Evolutionary conservation across 2,329 filamentous ascomycete species (phyloP).

Genomic region (Mycosphaerella sp.): DNA sequence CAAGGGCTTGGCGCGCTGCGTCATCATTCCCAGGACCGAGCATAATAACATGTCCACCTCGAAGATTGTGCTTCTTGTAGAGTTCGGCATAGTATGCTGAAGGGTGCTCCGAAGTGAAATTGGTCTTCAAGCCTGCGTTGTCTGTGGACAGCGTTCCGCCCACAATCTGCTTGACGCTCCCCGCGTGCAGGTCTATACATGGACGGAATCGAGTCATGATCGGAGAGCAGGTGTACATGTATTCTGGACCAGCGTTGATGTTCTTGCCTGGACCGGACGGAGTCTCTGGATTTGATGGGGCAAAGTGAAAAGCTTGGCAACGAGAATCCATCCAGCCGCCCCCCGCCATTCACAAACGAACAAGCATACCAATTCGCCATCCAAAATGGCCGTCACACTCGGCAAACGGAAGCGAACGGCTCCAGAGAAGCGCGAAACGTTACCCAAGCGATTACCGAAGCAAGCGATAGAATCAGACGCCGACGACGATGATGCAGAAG

Average conservation of each 20-base stretch:
- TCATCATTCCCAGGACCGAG: conserved; percentile 80
- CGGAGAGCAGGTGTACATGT: neutral
- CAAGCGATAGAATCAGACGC: conserved; percentile 21
- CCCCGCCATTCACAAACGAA: neutral
- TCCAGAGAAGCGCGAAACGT: conserved; percentile 24
- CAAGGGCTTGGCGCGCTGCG: conserved; percentile 70
- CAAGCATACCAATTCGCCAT: too few relatives aligned
- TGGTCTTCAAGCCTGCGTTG: conserved; percentile 62
- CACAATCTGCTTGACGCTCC: conserved; percentile 96
- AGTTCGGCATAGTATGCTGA: conserved; percentile 73
- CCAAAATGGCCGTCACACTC: conserved; percentile 37
- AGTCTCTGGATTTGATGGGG: neutral
- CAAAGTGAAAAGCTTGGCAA: conserved; percentile 7
- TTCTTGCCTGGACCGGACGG: neutral
- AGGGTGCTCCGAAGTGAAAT: conserved; percentile 81
- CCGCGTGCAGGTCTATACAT: conserved; percentile 96
- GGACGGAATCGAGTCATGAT: conserved; percentile 88
- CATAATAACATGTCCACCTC: conserved; percentile 93
- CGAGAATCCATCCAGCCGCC: conserved; percentile 1
- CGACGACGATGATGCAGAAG: conserved; percentile 39
- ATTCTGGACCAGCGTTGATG: neutral
- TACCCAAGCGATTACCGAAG: conserved; percentile 1
- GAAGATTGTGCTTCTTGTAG: conserved; percentile 68
- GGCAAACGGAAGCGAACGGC: conserved; percentile 43
- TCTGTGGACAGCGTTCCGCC: conserved; percentile 73